These are phyloP conservation scores for Moesziomyces aphidis DNA, from an alignment of 1,284 basidiomycete genomes.

Conservation along the genomic window DNA sequence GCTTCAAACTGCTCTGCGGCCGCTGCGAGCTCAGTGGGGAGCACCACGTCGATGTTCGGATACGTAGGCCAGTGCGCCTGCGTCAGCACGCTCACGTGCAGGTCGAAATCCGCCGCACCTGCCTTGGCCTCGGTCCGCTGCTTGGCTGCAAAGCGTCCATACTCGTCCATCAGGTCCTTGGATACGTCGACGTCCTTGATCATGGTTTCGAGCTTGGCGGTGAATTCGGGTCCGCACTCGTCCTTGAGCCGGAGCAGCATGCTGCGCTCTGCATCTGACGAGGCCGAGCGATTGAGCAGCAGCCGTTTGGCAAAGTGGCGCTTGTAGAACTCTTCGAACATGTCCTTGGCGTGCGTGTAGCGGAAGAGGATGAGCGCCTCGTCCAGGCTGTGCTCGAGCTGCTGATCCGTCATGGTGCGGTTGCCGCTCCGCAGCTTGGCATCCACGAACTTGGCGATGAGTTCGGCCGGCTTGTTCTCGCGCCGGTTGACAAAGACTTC, in stretches of 20 bases:
- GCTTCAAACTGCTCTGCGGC: slow-evolving; percentile 46
- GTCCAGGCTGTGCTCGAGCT: slow-evolving; percentile 79
- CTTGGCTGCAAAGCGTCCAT: slow-evolving; percentile 68
- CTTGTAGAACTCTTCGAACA: slow-evolving; percentile 86
- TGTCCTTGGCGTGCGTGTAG: slow-evolving; percentile 74
- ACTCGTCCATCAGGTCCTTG: slow-evolving; percentile 75
- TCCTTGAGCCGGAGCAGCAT: slow-evolving; percentile 90
- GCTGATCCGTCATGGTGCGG: slow-evolving; percentile 76
- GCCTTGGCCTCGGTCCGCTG: slow-evolving; percentile 38
- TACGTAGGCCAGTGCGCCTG: slow-evolving; percentile 73
- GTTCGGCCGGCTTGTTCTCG: slow-evolving; percentile 89
- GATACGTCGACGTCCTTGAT: slow-evolving; percentile 85
- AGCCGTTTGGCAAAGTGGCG: slow-evolving; percentile 88
- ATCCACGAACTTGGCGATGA: slow-evolving; percentile 93
- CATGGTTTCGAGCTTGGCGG: slow-evolving; percentile 86
- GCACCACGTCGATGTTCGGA: slow-evolving; percentile 44
- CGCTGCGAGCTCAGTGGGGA: slow-evolving; percentile 46
- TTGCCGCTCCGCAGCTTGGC: slow-evolving; percentile 86
- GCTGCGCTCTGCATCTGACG: slow-evolving; percentile 87
- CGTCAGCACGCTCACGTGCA: slow-evolving; percentile 73
- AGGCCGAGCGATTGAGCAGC: slow-evolving; percentile 85
- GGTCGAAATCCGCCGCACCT: slow-evolving; percentile 63
- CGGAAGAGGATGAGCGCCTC: slow-evolving; percentile 85
- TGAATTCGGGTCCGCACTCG: slow-evolving; percentile 89
- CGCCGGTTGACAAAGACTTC: slow-evolving; percentile 82